phyloP scores from a whole-genome alignment of 2,329 filamentous ascomycete genomes.

The Alternaria sp. region DNA sequence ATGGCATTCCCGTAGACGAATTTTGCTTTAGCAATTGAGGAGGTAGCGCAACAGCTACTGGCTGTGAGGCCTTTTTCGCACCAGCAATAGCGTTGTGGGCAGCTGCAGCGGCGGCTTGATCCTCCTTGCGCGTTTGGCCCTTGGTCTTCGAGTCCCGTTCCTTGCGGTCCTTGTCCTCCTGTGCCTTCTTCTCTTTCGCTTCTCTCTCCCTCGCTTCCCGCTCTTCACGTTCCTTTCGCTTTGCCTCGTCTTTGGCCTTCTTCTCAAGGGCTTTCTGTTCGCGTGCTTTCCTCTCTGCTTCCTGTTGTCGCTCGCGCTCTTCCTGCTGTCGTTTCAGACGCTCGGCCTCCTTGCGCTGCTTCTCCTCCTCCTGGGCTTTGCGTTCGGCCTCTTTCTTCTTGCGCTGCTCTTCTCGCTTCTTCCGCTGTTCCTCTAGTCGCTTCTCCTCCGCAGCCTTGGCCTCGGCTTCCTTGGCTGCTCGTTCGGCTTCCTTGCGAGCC shows the following conservation, averaged over 20 bases:
- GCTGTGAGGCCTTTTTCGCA: constrained; percentile 47
- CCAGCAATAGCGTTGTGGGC: constrained; percentile 34
- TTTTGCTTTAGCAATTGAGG: constrained; percentile 62
- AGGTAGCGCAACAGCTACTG: constrained; percentile 58
- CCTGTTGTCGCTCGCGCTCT: constrained; percentile 83
- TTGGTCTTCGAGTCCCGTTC: constrained; percentile 65
- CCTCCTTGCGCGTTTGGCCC: constrained; percentile 50
- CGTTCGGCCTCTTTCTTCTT: constrained; percentile 90
- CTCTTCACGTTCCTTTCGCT: constrained; percentile 77
- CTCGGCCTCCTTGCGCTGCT: constrained; percentile 82
- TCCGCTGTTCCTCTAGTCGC: constrained; percentile 78
- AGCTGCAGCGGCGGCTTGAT: constrained; percentile 46
- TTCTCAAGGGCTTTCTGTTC: constrained; percentile 83
- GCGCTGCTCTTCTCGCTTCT: constrained; percentile 86
- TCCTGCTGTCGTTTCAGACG: constrained; percentile 79
- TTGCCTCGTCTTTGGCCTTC: constrained; percentile 72
- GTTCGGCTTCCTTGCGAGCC: constrained; percentile 84
- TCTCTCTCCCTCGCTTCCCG: constrained; percentile 73
- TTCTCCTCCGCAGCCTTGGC: constrained; percentile 77
- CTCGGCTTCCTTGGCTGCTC: constrained; percentile 83
- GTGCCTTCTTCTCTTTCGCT: constrained; percentile 70
- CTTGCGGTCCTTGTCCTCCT: constrained; percentile 63
- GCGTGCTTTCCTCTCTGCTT: constrained; percentile 81
- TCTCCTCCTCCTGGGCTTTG: constrained; percentile 89
- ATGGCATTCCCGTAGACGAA: constrained; percentile 64